Percentiles rank a stretch among this genome's conserved stretches.
Conservation (phyloP, 176 grass and related monocot species). For the Musa acuminata region DNA sequence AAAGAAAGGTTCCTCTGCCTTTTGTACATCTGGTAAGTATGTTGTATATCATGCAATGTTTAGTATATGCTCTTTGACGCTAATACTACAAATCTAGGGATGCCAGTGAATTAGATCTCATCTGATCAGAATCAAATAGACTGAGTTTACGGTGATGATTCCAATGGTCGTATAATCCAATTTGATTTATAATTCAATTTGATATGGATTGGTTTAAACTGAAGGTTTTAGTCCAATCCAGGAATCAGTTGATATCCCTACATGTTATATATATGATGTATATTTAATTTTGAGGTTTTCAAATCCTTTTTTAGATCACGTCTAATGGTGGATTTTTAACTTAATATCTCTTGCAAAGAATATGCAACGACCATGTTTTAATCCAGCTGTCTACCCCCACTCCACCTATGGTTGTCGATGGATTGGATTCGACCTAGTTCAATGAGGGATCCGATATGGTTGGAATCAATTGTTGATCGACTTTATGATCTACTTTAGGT, state of each 20-base stretch:
- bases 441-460: too few relatives aligned
- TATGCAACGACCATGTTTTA: too few relatives aligned
- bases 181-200: not conserved
- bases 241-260: too few relatives aligned
- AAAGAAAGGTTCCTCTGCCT: conserved; percentile 46
- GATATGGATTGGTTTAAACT: not conserved
- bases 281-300: not conserved
- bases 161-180: not conserved
- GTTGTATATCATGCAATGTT: not conserved
- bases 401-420: not conserved
- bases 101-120: not conserved
- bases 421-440: too few relatives aligned
- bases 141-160: not conserved
- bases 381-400: not conserved
- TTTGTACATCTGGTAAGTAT: conserved; percentile 43
- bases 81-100: not conserved
- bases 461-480: too few relatives aligned
- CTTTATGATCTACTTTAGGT: too few relatives aligned
- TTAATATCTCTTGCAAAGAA: not conserved
- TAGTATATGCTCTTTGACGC: not conserved
- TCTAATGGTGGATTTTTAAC: not conserved
- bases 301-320: too few relatives aligned
- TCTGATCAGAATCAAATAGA: not conserved
- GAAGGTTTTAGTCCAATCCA: too few relatives aligned
- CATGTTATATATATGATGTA: too few relatives aligned